These are phyloP conservation scores for Sporothrix sp. DNA, from an alignment of 2,329 filamentous ascomycete genomes.

Conservation along the genomic window DNA sequence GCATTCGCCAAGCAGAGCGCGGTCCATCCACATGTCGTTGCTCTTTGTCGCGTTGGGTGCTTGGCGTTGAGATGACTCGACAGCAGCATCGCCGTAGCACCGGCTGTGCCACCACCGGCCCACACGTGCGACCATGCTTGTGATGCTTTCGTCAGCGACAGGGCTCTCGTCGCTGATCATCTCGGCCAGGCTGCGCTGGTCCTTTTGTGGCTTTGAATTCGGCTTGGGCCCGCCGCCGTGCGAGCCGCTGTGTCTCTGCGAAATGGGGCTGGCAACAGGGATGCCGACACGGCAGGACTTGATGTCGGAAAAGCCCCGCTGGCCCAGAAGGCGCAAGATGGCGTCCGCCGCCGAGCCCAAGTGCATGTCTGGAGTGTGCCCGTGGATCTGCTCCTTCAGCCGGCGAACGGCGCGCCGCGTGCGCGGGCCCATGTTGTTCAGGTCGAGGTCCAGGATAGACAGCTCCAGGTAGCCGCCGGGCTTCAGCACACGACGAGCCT, in stretches of 20 bases:
- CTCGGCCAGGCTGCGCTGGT: constrained; percentile 54
- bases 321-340: constrained; percentile 57
- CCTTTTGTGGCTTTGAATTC: constrained; percentile 26
- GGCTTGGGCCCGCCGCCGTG: neutral
- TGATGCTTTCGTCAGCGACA: constrained; percentile 72
- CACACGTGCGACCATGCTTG: constrained; percentile 85
- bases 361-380: constrained; percentile 48
- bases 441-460: constrained; percentile 66
- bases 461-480: constrained; percentile 73
- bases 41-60: constrained; percentile 28
- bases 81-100: constrained; percentile 70
- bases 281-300: constrained; percentile 71
- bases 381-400: constrained; percentile 61
- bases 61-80: constrained; percentile 25
- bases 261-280: constrained; percentile 51
- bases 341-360: constrained; percentile 51
- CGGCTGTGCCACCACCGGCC: constrained; percentile 94
- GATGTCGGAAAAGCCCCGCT: constrained; percentile 59
- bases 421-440: constrained; percentile 71
- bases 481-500: constrained; percentile 67
- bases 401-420: constrained; percentile 58
- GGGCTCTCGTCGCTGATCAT: constrained; percentile 63
- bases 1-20: constrained; percentile 68
- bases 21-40: constrained; percentile 69
- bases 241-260: constrained; percentile 19